Base-by-base conservation (phyloP, 768 basidiomycete species). In the Mycena albidolilacea region DNA sequence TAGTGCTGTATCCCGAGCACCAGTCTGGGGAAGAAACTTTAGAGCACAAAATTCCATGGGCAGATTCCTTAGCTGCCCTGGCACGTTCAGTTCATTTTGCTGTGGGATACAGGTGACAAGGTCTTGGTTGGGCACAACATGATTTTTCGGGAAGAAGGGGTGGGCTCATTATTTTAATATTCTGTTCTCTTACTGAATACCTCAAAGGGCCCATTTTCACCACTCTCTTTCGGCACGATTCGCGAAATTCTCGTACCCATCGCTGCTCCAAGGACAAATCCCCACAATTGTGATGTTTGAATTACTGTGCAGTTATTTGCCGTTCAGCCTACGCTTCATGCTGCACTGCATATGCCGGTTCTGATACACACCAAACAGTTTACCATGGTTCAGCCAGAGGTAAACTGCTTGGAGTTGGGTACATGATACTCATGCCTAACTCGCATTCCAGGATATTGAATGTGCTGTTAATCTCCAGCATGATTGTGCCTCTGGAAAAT, bases 381-480 rank as follows among this genome's bases (percentile, higher is more conserved):
- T 9, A 35, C 39, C 11, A 57, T 67, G n/a, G 55, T 59, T 5
- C 46, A 37, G 2, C 55, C 58, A 7, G 67, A 67, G 55, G 67
- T 67, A 37, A 14, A n/a, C 38, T 14, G 21, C 10, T 23, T 38
- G 7, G 48, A 60, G 30, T 54, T 6, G 35, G 2, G 37, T 0
- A 80, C 74, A 60, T 67, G 6, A 8, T 54, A 21, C 7, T 54
- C 21, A 54, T 21, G 30, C 30, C 10, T 55, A 6, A 19, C 41
- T 43, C 41, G 41, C 41, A 11, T 46, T 64, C 35, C 39, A 77
- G 77, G 73, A 77, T 41, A 73, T 76, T 48, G 37, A 73, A 43
- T 76, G 44, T n/a, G 44, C 44, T 0, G 73, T 75, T 0, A 76
- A 78, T 65, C 41, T 76, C n/a, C 76, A 77, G 63, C 76, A 77